Evolutionary conservation across 2,329 filamentous ascomycete genomes (phyloP), one percentile per base, ranked within the genome.

Genomic region (Conoideocrella luteorostrata): DNA sequence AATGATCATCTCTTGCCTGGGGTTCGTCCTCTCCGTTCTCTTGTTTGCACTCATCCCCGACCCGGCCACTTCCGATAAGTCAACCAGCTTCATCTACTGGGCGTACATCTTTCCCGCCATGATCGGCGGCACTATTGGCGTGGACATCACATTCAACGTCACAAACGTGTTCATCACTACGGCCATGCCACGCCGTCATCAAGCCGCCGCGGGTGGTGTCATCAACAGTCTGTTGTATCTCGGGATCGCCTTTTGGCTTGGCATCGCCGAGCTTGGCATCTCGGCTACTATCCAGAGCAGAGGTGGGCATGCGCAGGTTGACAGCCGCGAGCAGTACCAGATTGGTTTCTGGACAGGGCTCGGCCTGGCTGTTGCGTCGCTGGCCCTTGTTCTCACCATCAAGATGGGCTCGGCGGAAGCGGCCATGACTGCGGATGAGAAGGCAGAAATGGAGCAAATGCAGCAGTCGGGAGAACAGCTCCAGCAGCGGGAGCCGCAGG

Each of bases 101-200:
- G 76, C 81, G 0, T 89, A 77, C 55, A 71, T 87, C 18, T 88
- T 90, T 55, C 82, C 85, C 0, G 67, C 78, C 43, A 84, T 84
- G 80, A 59, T 84, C 4, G 78, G 80, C 49, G 75, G 74, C 11
- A 90, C 86, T 0, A 69, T 89, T 26, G 84, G 82, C 15, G 80
- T 89, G 47, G 86, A 91, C 55, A 79, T 89, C 43, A 80, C 79
- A 6, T 89, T 83, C 64, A 88, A 84, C 56, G 75, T 89, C 1
- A 77, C 81, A 15, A 89, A 85, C 54, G 76, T 90, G 47, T 90
- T 86, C 62, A 84, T 88, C 59, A 88, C 84, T 0, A 88, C 84
- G 0, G 77, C 75, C 12, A 68, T 89, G 49, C 83, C 85, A 0
- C 69, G 70, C 4, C 71, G 75, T 11, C 71, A 80, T 39, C 86